Evolutionary conservation across 2,329 filamentous ascomycete species (phyloP).

Genomic region (Exophiala xenobiotica): DNA sequence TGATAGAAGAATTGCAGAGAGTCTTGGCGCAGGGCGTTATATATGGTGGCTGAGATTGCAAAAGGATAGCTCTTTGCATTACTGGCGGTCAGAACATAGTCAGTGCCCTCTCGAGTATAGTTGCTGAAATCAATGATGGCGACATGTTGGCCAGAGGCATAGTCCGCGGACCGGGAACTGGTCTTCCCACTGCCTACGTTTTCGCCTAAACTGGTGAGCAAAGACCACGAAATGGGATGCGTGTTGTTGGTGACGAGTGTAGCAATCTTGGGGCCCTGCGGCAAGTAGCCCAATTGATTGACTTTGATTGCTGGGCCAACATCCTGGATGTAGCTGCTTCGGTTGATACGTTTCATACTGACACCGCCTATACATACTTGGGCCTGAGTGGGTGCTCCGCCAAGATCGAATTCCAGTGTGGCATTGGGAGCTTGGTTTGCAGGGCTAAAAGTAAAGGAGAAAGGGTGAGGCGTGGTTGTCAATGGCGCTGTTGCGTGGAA

Average conservation of each 20-base stretch:
- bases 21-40: conserved; percentile 3
- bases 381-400: not conserved
- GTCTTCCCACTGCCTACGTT: not conserved
- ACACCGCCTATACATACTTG: conserved; percentile 8
- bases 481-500: conserved; percentile 1
- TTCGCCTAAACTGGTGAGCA: not conserved
- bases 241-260: not conserved
- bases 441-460: conserved; percentile 6
- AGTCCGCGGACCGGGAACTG: not conserved
- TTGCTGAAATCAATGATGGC: conserved; percentile 4
- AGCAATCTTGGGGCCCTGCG: conserved; percentile 5
- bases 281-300: conserved; percentile 7
- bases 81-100: conserved; percentile 1
- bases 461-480: conserved; percentile 1
- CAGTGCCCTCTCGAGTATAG: not conserved
- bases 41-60: not conserved
- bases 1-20: conserved; percentile 7
- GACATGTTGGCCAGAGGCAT: not conserved
- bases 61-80: conserved; percentile 4
- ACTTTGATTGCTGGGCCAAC: conserved; percentile 5
- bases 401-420: conserved; percentile 4
- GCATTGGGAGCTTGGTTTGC: conserved; percentile 8
- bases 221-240: not conserved
- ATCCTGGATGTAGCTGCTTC: conserved; percentile 4
- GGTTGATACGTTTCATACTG: conserved; percentile 6